Percentiles rank a stretch among this genome's conserved stretches.
These are phyloP conservation scores for Tricholoma sp. DNA, from an alignment of 768 basidiomycete genomes.

Conservation along the genomic window DNA sequence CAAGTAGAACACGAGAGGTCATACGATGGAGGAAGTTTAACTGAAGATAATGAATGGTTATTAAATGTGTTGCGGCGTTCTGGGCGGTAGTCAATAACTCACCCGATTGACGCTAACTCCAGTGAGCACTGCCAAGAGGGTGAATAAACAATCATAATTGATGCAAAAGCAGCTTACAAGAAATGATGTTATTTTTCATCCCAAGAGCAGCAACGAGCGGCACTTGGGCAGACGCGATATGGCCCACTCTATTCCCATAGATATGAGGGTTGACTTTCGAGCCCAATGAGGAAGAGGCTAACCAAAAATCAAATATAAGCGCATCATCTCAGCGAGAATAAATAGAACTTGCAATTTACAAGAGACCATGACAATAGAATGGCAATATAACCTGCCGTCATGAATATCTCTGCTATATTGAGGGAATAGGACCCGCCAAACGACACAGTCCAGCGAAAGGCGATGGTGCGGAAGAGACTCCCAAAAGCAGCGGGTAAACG, in stretches of 20 bases:
- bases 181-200: constrained; percentile 42
- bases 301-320: background rate
- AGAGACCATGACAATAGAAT: constrained; percentile 25
- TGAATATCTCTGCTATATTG: constrained; percentile 28
- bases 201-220: constrained; percentile 1
- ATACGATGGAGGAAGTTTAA: constrained; percentile 44
- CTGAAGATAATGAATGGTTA: constrained; percentile 18
- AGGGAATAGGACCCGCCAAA: constrained; percentile 22
- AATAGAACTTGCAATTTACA: constrained; percentile 27
- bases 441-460: constrained; percentile 13
- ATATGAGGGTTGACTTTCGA: constrained; percentile 10
- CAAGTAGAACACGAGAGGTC: constrained; percentile 39
- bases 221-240: constrained; percentile 15
- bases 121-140: constrained; percentile 36
- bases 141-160: background rate
- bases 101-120: constrained; percentile 46
- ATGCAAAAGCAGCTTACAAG: constrained; percentile 18
- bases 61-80: background rate
- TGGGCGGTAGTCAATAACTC: background rate
- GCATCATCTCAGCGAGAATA: background rate
- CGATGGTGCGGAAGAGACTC: constrained; percentile 6
- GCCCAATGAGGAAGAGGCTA: constrained; percentile 17
- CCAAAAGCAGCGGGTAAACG: constrained; percentile 2
- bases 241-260: constrained; percentile 20
- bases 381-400: constrained; percentile 25